Percentiles rank a stretch among this genome's conserved stretches.
Conservation (phyloP, 352 stramenopile genomes). For the Phytophthora litchii region DNA sequence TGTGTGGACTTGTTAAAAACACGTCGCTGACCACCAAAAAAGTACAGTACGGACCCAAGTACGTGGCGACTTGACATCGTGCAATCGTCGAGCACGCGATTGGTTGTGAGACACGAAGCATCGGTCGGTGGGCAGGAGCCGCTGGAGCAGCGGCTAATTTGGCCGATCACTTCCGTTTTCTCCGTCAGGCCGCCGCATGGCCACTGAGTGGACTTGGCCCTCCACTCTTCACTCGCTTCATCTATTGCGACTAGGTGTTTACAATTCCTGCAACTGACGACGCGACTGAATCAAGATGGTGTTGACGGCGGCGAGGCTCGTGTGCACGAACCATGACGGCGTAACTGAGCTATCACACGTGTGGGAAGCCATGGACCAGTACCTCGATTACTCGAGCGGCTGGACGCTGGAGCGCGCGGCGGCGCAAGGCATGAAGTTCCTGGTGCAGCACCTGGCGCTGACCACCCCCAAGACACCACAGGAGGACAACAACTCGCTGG, state of each 20-base stretch:
- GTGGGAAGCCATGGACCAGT: conserved; percentile 48
- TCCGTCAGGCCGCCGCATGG: conserved; percentile 15
- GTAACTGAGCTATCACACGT: conserved; percentile 67
- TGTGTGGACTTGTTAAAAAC: conserved; percentile 8
- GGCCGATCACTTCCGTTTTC: conserved; percentile 30
- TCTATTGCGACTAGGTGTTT: conserved; percentile 7
- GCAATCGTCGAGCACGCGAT: not conserved
- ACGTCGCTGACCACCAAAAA: conserved; percentile 14
- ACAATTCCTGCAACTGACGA: conserved; percentile 7
- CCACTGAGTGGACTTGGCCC: conserved; percentile 8
- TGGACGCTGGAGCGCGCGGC: conserved; percentile 75
- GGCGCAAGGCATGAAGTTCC: conserved; percentile 61
- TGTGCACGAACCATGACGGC: conserved; percentile 48
- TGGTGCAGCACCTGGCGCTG: conserved; percentile 71
- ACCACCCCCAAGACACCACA: conserved; percentile 28
- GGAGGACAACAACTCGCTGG: conserved; percentile 46
- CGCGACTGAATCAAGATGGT: conserved; percentile 45
- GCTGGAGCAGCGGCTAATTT: conserved; percentile 8
- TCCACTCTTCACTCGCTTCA: conserved; percentile 4
- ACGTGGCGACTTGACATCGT: conserved; percentile 1
- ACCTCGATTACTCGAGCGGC: conserved; percentile 55
- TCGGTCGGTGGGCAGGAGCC: conserved; percentile 2
- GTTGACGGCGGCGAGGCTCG: conserved; percentile 53
- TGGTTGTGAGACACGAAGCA: conserved; percentile 6
- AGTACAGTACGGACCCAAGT: conserved; percentile 11